A percentile compares a stretch with the other conserved stretches of the same genome.
phyloP scores from a whole-genome alignment of 108 stramenopile species.

The Stephanodiscus triporus region DNA sequence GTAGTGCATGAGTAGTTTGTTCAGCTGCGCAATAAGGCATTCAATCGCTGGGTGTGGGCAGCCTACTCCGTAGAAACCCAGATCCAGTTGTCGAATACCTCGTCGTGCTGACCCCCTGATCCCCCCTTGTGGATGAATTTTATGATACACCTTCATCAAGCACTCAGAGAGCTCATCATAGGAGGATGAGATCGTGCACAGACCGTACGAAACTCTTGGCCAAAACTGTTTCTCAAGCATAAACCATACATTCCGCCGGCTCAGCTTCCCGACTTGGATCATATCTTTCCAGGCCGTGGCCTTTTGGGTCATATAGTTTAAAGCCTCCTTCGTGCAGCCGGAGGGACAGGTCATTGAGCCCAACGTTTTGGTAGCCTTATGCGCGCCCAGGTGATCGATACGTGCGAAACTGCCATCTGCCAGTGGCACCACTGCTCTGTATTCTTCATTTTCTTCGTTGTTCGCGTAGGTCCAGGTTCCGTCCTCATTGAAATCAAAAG shows the following conservation, averaged over 20 bases:
- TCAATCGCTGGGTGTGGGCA: constrained; percentile 14
- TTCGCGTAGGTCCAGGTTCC: constrained; percentile 14
- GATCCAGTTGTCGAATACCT: background rate
- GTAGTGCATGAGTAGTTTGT: constrained; percentile 17
- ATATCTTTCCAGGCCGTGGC: background rate
- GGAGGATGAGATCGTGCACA: background rate
- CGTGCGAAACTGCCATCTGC: background rate
- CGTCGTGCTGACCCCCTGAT: background rate
- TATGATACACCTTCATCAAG: background rate
- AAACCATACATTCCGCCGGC: constrained; percentile 1
- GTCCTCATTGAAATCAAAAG: background rate
- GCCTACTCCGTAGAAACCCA: constrained; percentile 19
- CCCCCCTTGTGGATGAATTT: background rate
- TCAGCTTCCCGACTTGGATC: background rate
- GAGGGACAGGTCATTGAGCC: constrained; percentile 10
- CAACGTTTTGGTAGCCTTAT: background rate
- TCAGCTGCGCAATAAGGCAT: constrained; percentile 6
- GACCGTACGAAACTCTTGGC: background rate
- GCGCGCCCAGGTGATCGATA: background rate
- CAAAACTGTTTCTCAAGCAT: constrained; percentile 12
- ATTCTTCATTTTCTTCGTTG: background rate
- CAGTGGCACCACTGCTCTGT: background rate
- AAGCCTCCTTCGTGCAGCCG: background rate
- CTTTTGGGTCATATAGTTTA: background rate
- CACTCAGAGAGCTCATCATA: background rate